Evolutionary conservation across 345 rosid genomes (phyloP), one percentile per base, ranked within the genome.

Genomic region (Sonneratia caseolaris): DNA sequence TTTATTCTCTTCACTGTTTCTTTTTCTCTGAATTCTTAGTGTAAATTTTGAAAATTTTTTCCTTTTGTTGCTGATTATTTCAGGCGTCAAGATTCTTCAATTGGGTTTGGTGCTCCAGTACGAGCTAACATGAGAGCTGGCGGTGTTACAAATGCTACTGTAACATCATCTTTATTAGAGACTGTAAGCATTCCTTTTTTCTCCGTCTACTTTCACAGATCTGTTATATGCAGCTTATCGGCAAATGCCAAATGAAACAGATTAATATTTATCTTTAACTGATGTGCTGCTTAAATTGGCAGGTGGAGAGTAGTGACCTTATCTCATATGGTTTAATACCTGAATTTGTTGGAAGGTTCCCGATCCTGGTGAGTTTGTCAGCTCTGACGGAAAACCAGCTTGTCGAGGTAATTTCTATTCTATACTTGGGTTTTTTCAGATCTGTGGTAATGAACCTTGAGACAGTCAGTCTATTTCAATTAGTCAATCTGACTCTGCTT

Each of bases 241-340:
- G 21, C 19, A 32, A 27, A 27, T 27, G 32, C 32, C 32, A 27
- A 14, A 5, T 7, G 24, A 21, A 36, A 21, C 51, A 4, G 51
- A 47, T 47, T 47, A 66, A 16, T 40, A 19, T 22, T 43, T 18
- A 19, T 5, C 9, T n/a, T 3, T 66, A 22, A 5, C 24, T 43
- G 19, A 43, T 45, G 47, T 21, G 36, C 51, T 37, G 32, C 70
- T n/a, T 22, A 45, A 27, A 47, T 73, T 85, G 81, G 64, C 88
- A 96, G 99, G 99, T 89, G 70, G 99, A 96, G 80, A 91, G 99
- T 81, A 84, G 97, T 51, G 99, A 96, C 83, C 91, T 96, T 72
- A 82, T 96, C 59, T 83, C 98, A 32, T 96, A 89, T 77, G 99
- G 99, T 69, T 83, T 92, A 76, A 92, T 96, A 84, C 99, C 99